Evolutionary conservation across 257 asterid genomes (phyloP), one percentile per base, ranked within the genome.

Genomic region (Anisodus tanguticus): DNA sequence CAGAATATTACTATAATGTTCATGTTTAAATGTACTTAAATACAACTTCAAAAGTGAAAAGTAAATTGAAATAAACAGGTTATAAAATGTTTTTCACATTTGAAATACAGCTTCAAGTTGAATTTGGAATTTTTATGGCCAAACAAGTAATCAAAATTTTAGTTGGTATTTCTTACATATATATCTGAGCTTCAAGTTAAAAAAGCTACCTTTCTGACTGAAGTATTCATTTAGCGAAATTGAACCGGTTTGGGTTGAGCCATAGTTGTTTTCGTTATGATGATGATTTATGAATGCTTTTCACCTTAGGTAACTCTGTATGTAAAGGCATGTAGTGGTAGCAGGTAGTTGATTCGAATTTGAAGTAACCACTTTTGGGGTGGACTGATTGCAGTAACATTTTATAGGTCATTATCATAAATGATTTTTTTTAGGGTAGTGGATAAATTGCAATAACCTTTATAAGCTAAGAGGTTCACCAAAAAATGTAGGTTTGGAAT

Each of bases 331-430:
- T 76, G 10, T 49, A 74, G 13, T 12, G 12, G 26, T 71, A 9
- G 80, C 3, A 77, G 15, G 81, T 77, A 53, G 64, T 77, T 77
- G 49, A 49, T 71, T 71, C 4, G 4, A 43, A 71, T 43, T 41
- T 71, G 79, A 71, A 71, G 58, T 45, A 71, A 59, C 11, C 31
- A 31, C 3, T 71, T 71, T 69, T 15, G 74, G 22, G 51, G 12
- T 69, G 77, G 53, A 69, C 8, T 69, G 54, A 39, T 16, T 69
- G 76, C 51, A 68, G 76, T 15, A 68, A 37, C 51, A 37, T 9
- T 66, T 67, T 69, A 69, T 69, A 39, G 53, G 77, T 69, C 31
- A 39, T 39, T 39, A 69, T 53, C 54, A 69, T 39, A 69, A 16
- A 71, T 4, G 79, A n/a, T 31, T 31, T 31, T 16, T 69, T 43